phyloP scores from a whole-genome alignment of 208 protist genomes.

The Wallacemonas sp. region DNA sequence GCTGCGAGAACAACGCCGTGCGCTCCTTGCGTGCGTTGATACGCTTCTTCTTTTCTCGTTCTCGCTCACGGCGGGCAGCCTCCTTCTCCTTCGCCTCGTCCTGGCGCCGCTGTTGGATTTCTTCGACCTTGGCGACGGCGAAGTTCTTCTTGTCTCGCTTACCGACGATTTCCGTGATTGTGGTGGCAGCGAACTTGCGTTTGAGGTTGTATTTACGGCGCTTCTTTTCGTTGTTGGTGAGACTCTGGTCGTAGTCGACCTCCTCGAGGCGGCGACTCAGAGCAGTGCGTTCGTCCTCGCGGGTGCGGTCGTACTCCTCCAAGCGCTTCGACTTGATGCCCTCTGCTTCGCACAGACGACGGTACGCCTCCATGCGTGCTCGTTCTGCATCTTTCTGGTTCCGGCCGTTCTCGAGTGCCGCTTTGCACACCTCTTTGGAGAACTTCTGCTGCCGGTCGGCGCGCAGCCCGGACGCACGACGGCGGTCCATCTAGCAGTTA shows the following conservation, averaged over 20 bases:
- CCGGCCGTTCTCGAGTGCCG: conserved; percentile 55
- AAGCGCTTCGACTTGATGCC: conserved; percentile 81
- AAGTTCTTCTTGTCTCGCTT: conserved; percentile 61
- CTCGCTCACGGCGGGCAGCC: conserved; percentile 36
- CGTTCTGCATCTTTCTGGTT: conserved; percentile 77
- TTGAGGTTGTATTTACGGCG: conserved; percentile 86
- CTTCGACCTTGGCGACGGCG: conserved; percentile 58
- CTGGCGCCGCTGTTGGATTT: conserved; percentile 47
- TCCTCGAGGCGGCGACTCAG: conserved; percentile 56
- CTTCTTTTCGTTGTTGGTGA: conserved; percentile 88
- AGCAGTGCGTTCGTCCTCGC: conserved; percentile 3
- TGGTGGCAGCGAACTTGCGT: conserved; percentile 79
- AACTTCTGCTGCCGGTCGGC: conserved; percentile 78
- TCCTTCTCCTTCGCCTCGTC: conserved; percentile 43
- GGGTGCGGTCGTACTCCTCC: conserved; percentile 71
- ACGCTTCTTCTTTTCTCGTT: conserved; percentile 37
- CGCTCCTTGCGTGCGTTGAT: conserved; percentile 46
- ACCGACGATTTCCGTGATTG: conserved; percentile 56
- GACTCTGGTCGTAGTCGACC: conserved; percentile 82
- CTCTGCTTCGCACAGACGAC: conserved; percentile 75
- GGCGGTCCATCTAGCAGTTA: conserved; percentile 17
- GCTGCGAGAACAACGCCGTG: conserved; percentile 59
- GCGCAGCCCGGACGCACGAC: conserved; percentile 56
- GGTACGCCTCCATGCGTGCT: conserved; percentile 87
- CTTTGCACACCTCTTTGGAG: conserved; percentile 59